phyloP scores from a whole-genome alignment of 257 asterid species.

The Nicotiana knightiana region DNA sequence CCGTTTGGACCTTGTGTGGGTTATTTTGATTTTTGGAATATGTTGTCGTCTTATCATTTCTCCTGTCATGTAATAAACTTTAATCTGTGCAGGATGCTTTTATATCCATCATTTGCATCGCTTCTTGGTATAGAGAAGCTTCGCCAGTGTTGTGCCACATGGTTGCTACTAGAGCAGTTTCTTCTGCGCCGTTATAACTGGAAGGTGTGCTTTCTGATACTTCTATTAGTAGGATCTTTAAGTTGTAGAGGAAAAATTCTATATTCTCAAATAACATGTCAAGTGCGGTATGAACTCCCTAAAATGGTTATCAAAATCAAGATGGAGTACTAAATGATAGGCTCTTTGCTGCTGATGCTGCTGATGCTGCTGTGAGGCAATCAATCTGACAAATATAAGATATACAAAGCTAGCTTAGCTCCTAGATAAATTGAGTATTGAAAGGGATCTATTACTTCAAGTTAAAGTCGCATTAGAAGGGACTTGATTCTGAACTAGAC shows the following conservation, averaged over 20 bases:
- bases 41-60: neutral
- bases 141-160: constrained; percentile 86
- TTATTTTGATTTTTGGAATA: constrained; percentile 9
- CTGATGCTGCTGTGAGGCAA: neutral
- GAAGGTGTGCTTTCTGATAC: constrained; percentile 54
- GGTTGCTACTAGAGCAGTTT: constrained; percentile 95
- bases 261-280: neutral
- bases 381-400: neutral
- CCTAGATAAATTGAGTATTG: neutral
- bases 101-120: constrained; percentile 88
- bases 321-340: neutral
- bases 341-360: neutral
- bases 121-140: constrained; percentile 96
- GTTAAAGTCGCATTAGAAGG: neutral
- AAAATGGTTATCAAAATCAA: constrained; percentile 8
- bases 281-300: neutral
- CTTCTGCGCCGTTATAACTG: constrained; percentile 78
- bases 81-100: constrained; percentile 51
- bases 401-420: neutral
- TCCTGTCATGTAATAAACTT: constrained; percentile 4
- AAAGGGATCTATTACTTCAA: neutral
- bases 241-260: constrained; percentile 3
- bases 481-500: neutral
- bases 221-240: constrained; percentile 7
- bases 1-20: constrained; percentile 83